These are phyloP conservation scores for Lentinus brumalis DNA, from an alignment of 768 basidiomycete genomes.

Conservation along the genomic window DNA sequence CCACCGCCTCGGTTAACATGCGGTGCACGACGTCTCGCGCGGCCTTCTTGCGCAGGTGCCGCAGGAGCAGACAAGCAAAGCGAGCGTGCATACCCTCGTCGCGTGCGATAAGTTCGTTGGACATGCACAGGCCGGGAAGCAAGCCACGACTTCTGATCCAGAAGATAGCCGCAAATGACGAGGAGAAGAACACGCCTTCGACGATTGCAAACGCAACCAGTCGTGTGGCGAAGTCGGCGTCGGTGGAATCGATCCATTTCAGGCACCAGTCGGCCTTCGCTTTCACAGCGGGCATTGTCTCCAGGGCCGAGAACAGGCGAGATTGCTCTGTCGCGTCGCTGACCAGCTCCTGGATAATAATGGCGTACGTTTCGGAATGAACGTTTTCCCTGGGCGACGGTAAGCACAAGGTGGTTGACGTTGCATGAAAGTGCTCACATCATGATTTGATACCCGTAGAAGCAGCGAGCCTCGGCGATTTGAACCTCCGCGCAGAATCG, in stretches of 20 bases:
- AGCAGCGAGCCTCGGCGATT: constrained; percentile 51
- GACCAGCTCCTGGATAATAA: constrained; percentile 56
- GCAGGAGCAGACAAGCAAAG: constrained; percentile 57
- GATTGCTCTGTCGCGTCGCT: constrained; percentile 46
- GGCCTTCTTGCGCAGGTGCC: constrained; percentile 48
- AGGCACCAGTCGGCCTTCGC: constrained; percentile 56
- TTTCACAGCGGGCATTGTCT: constrained; percentile 52
- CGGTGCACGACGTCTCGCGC: constrained; percentile 30
- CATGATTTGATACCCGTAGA: constrained; percentile 61
- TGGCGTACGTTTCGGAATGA: constrained; percentile 57
- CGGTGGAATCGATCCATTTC: constrained; percentile 48
- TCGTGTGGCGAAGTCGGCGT: constrained; percentile 49
- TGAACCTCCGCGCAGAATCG: constrained; percentile 53
- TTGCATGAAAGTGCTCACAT: no score
- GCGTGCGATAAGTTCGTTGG: constrained; percentile 58
- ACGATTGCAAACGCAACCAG: constrained; percentile 53
- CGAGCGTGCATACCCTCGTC: constrained; percentile 60
- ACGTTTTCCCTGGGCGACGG: constrained; percentile 49
- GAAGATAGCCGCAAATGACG: constrained; percentile 50
- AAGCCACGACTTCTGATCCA: constrained; percentile 59
- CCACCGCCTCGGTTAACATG: constrained; percentile 51
- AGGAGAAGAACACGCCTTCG: constrained; percentile 58
- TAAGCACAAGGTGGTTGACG: no score
- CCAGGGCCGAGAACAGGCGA: constrained; percentile 51
- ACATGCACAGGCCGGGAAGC: constrained; percentile 58